Evolutionary conservation across 305 asterid genomes (phyloP).

Genomic region (Fraxinus paxiana): DNA sequence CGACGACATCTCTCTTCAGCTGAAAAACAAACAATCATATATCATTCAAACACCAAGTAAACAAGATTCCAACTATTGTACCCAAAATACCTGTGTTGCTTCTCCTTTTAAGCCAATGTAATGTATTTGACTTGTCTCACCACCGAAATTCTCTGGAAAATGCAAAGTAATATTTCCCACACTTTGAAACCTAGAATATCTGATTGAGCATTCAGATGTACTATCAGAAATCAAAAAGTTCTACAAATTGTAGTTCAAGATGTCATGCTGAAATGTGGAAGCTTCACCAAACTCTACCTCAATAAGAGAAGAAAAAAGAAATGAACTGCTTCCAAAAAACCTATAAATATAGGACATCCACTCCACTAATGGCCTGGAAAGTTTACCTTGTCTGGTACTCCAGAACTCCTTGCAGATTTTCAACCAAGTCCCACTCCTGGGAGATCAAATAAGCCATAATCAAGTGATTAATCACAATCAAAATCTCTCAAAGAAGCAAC

Average conservation of each 20-base stretch:
- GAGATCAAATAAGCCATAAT: constrained; percentile 23
- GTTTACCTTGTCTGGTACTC: constrained; percentile 92
- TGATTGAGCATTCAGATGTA: constrained; percentile 28
- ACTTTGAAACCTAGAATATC: constrained; percentile 91
- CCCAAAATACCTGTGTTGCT: constrained; percentile 83
- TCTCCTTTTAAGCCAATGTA: constrained; percentile 97
- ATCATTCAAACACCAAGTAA: neutral
- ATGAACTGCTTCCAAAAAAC: constrained; percentile 3
- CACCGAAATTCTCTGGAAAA: constrained; percentile 93
- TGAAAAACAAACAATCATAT: constrained; percentile 28
- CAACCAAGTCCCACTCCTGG: constrained; percentile 96
- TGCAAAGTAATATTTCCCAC: constrained; percentile 92
- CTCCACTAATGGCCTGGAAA: neutral
- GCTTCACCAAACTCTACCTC: neutral
- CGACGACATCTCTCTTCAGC: constrained; percentile 91
- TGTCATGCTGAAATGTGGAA: neutral
- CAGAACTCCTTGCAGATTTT: constrained; percentile 78
- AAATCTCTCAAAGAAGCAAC: constrained; percentile 10
- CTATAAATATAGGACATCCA: constrained; percentile 5
- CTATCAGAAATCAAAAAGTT: constrained; percentile 15
- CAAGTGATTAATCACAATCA: neutral
- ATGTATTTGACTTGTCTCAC: constrained; percentile 72
- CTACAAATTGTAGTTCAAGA: constrained; percentile 1
- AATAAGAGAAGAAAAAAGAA: constrained; percentile 5
- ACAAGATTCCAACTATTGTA: constrained; percentile 6